Evolutionary conservation across 2,329 filamentous ascomycete genomes (phyloP), one percentile per base, ranked within the genome.

Genomic region (Endocalyx cinctus): DNA sequence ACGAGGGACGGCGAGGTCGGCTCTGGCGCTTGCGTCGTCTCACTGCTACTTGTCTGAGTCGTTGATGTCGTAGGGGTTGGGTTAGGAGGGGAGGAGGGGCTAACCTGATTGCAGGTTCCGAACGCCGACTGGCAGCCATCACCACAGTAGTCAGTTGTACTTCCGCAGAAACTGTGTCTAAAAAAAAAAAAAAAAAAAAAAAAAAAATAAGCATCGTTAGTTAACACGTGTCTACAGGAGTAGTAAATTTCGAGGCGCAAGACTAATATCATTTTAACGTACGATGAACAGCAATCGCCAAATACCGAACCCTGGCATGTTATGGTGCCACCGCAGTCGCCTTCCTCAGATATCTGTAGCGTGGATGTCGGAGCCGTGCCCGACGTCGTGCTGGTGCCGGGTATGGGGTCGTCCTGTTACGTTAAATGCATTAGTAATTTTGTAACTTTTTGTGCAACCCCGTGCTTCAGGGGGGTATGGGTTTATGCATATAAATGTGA

Each of bases 91-190:
- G 38, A 36, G 37, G 41, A 41, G 31, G 39, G 38, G 38, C 35
- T 49, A 43, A 32, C 48, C 48, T 46, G 41, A 43, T 50, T 53
- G 27, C 53, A 48, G 22, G 48, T 50, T 33, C 56, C 57, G 31
- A 54, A 60, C 2, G n/a, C 46, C 6, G 48, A 38, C 42, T 66
- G 63, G 39, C 64, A 68, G 10, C 58, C 61, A 1, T 38, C 46
- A 17, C 50, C 50, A 43, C 64, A 68, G 38, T 67, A 60, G 22
- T 57, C 60, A n/a, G 48, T 50, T 2, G 57, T 58, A 14, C 47
- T 49, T 26, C 67, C 64, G 43, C 64, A 67, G 46, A 38, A 63
- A 17, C 54, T 51, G 40, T 56, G 41, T 41, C 50, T 52, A 36
- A 23, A 19, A 26, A 4, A 17, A 14, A 13, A 2, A 19, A 11